These are phyloP conservation scores for Mycena sp. DNA, from an alignment of 1,284 basidiomycete species.

Conservation along the genomic window DNA sequence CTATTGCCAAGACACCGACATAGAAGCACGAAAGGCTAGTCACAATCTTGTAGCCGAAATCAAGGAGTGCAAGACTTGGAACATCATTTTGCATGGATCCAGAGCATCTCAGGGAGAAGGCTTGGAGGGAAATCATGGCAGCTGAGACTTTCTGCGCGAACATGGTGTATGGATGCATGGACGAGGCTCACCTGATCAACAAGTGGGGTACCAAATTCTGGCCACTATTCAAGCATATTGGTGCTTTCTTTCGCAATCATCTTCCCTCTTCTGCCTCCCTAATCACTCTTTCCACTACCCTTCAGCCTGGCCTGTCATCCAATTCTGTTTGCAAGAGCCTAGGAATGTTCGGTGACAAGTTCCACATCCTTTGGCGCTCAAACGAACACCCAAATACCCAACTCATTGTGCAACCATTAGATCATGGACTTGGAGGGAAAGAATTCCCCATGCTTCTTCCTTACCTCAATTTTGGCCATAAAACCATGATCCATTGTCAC, in stretches of 20 bases:
- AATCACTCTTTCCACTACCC: constrained; percentile 15
- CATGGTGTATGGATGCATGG: too few relatives aligned
- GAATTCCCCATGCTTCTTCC: constrained; percentile 4
- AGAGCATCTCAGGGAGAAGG: too few relatives aligned
- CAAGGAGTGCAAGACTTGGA: too few relatives aligned
- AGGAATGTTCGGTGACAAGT: constrained; percentile 10
- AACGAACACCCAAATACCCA: constrained; percentile 29
- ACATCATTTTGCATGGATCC: too few relatives aligned
- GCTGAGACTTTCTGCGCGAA: too few relatives aligned
- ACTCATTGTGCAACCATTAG: constrained; percentile 1
- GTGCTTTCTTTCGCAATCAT: constrained; percentile 5
- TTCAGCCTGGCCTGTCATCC: constrained; percentile 5
- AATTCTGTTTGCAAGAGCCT: too few relatives aligned
- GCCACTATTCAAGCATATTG: constrained; percentile 3
- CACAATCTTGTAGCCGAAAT: too few relatives aligned
- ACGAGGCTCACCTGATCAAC: constrained; percentile 21
- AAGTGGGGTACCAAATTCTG: constrained; percentile 14
- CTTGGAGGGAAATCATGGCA: too few relatives aligned
- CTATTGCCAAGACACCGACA: too few relatives aligned
- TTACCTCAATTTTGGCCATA: constrained; percentile 3
- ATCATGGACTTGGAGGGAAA: too few relatives aligned
- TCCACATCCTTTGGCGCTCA: constrained; percentile 10
- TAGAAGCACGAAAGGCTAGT: too few relatives aligned
- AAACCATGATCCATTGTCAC: constrained; percentile 3
- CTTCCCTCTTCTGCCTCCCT: constrained; percentile 1